Evolutionary conservation across 2,329 filamentous ascomycete species (phyloP).

Genomic region (Tolypocladium cylindrosporum): DNA sequence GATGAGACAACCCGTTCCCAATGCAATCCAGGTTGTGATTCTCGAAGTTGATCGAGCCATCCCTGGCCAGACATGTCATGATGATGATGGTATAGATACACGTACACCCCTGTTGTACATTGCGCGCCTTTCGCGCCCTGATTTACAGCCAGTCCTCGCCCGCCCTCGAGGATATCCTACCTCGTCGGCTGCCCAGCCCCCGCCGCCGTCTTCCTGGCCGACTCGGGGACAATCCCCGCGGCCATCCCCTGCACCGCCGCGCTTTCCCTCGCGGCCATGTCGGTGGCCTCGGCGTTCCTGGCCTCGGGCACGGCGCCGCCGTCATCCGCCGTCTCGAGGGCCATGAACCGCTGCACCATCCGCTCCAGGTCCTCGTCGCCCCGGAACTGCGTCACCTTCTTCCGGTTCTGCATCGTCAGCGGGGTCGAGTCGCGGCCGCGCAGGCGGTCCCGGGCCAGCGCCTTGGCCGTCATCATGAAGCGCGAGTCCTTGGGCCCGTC

Average conservation of each 20-base stretch:
- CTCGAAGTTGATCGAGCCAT: neutral
- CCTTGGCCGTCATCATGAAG: conserved; percentile 85
- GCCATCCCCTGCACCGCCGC: conserved; percentile 22
- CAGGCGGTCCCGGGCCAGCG: conserved; percentile 55
- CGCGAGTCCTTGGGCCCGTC: conserved; percentile 91
- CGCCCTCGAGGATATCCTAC: neutral
- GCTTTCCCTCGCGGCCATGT: conserved; percentile 16
- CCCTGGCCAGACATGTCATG: neutral
- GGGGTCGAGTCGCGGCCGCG: conserved; percentile 52
- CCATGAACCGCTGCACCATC: conserved; percentile 40
- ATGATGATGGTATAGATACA: conserved; percentile 3
- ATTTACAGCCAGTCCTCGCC: neutral
- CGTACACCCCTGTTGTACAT: conserved; percentile 5
- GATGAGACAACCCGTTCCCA: neutral
- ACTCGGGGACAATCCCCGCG: conserved; percentile 17
- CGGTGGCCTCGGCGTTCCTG: conserved; percentile 10
- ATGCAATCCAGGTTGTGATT: neutral
- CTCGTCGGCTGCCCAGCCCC: conserved; percentile 1
- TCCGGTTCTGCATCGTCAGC: conserved; percentile 67
- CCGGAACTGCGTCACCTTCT: conserved; percentile 74
- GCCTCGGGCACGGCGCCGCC: conserved; percentile 4
- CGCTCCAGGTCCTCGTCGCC: conserved; percentile 60
- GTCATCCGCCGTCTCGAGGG: conserved; percentile 11
- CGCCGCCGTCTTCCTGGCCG: conserved; percentile 6
- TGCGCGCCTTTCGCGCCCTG: neutral